Evolutionary conservation across 441 rosid species (phyloP), one percentile per base, ranked within the genome.

Genomic region (Erodium trifolium): DNA sequence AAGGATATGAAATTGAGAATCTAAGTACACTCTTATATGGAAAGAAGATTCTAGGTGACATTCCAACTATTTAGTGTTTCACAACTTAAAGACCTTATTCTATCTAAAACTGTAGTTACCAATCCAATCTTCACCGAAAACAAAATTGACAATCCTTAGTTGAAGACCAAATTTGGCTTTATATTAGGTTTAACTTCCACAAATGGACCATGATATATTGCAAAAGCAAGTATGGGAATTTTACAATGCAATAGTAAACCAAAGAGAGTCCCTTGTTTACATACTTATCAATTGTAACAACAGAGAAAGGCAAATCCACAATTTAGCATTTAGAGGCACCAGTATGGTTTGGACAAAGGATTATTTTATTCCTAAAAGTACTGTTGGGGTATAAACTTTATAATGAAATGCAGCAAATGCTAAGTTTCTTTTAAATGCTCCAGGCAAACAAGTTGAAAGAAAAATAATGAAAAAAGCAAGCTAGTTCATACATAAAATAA

Each of bases 361-460:
- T 16, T n/a, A 51, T 12, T 51, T 51, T 51, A 51, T n/a, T 51
- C 59, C 59, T 51, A 51, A n/a, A 51, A 51, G 59, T 4, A 51
- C 4, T 14, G 7, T 7, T 53, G 17, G 17, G 60, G 18, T 53
- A 13, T n/a, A 14, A 73, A 29, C 68, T 18, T 41, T 27, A 62
- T 16, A 70, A 4, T 37, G 47, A 35, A 57, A 67, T 8, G 68
- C 73, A 39, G 68, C 11, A 71, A 29, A 2, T 53, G 45, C 29
- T 17, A 18, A 29, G 68, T 23, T 72, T 65, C 19, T 43, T 47
- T 17, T 63, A 18, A 34, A 72, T 71, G 55, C 66, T 68, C 55
- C 29, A 23, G 27, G 27, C 27, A 23, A 23, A 23, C 27, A 23
- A 23, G 2, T 23, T 23, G 27, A 23, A 23, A 5, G 18, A 9